These are phyloP conservation scores for Penicillium crystallinum DNA, from an alignment of 495 filamentous ascomycete species.

Conservation along the genomic window DNA sequence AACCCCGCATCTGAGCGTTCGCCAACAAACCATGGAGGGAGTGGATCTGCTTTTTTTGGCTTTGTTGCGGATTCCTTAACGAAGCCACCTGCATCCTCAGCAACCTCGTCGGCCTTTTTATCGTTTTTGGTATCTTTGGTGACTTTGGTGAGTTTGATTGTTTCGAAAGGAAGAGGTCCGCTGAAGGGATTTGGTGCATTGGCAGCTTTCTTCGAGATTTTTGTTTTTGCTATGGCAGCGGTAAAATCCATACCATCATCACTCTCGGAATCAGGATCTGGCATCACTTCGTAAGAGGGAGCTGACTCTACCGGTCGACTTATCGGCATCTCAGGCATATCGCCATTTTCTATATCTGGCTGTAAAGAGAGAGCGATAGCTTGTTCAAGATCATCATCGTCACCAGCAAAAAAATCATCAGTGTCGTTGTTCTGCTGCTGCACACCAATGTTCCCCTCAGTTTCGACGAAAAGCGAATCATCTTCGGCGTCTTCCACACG, in stretches of 20 bases:
- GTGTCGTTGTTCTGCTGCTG: conserved; percentile 24
- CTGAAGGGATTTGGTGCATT: conserved; percentile 39
- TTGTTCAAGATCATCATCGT: conserved; percentile 68
- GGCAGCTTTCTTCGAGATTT: conserved; percentile 26
- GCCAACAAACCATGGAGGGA: conserved; percentile 82
- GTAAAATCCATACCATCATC: conserved; percentile 44
- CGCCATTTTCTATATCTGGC: conserved; percentile 23
- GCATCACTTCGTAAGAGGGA: conserved; percentile 9
- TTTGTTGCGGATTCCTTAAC: conserved; percentile 43
- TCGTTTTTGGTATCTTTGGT: background rate
- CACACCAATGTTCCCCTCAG: conserved; percentile 30
- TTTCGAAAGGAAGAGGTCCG: conserved; percentile 87
- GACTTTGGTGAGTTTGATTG: conserved; percentile 60
- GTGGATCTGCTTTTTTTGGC: conserved; percentile 50
- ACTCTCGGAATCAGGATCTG: conserved; percentile 25
- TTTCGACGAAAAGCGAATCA: conserved; percentile 64
- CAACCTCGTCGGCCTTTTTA: conserved; percentile 21
- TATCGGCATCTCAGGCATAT: conserved; percentile 32
- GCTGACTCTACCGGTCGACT: conserved; percentile 20
- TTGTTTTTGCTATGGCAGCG: conserved; percentile 39
- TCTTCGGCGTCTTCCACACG: conserved; percentile 29
- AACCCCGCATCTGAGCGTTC: conserved; percentile 28
- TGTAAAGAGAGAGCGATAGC: conserved; percentile 81
- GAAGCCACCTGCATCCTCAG: conserved; percentile 66
- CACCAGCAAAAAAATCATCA: conserved; percentile 41